phyloP scores from a whole-genome alignment of 176 grass and related monocot species.

The Juncus inflexus region DNA sequence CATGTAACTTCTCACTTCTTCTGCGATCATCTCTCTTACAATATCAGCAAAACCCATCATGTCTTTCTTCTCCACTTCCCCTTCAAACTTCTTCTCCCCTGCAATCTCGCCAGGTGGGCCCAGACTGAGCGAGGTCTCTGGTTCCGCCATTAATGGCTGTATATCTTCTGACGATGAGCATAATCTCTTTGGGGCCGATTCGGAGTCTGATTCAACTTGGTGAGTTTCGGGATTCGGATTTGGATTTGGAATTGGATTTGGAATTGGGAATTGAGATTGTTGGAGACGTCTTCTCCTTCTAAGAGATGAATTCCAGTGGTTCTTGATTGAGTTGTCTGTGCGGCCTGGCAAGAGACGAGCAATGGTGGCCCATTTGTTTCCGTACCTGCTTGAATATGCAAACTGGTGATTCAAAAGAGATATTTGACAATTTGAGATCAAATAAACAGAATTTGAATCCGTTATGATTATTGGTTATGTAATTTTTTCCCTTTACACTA shows the following conservation, averaged over 20 bases:
- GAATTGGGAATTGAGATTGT: not conserved
- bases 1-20: conserved; percentile 67
- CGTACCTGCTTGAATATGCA: conserved; percentile 28
- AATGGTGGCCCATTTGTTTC: conserved; percentile 96
- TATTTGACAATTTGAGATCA: too few species aligned
- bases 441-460: too few species aligned
- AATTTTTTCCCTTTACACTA: too few species aligned
- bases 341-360: conserved; percentile 63
- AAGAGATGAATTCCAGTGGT: conserved; percentile 96
- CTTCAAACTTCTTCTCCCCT: not conserved
- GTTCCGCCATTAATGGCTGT: conserved; percentile 16
- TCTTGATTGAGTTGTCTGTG: conserved; percentile 97
- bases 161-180: not conserved
- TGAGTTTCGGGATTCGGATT: conserved; percentile 3
- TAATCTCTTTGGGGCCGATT: conserved; percentile 16
- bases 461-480: too few species aligned
- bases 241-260: not conserved
- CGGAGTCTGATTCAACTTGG: conserved; percentile 10
- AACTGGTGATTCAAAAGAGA: not conserved
- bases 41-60: conserved; percentile 27
- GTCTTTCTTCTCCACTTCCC: conserved; percentile 7
- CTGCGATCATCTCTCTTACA: conserved; percentile 48
- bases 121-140: conserved; percentile 58
- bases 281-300: conserved; percentile 16
- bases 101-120: conserved; percentile 35